phyloP scores from a whole-genome alignment of 2,329 filamentous ascomycete species.

The Neopestalotiopsis rosae region DNA sequence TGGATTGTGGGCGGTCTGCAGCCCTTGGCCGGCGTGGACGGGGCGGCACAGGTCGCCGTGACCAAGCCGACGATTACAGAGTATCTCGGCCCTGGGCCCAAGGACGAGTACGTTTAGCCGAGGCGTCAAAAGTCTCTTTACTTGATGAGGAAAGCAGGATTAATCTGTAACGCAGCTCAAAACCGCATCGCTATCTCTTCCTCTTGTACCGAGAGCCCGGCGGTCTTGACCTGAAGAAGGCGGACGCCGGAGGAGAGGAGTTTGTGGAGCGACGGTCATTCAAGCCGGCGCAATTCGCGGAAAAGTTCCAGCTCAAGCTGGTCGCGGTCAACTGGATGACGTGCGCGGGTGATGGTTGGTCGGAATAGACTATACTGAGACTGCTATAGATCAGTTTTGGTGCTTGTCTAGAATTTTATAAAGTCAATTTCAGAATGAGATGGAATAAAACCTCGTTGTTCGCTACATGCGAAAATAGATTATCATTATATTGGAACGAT shows the following conservation, averaged over 20 bases:
- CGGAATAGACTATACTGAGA: conserved; percentile 22
- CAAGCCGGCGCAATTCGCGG: conserved; percentile 43
- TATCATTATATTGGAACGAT: neutral
- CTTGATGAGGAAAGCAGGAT: neutral
- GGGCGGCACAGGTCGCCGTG: conserved; percentile 28
- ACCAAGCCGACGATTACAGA: conserved; percentile 42
- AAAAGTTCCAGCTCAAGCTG: conserved; percentile 42
- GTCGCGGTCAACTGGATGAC: conserved; percentile 53
- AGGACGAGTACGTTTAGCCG: conserved; percentile 47
- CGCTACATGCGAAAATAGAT: no score
- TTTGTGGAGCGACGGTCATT: conserved; percentile 51
- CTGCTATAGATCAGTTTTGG: neutral
- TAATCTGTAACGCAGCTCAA: conserved; percentile 39
- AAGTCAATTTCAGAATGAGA: no score
- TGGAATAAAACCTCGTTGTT: no score
- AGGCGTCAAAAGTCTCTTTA: neutral
- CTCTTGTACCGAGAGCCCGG: conserved; percentile 48
- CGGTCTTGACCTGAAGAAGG: conserved; percentile 40
- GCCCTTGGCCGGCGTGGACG: conserved; percentile 30
- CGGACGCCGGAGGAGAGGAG: conserved; percentile 52
- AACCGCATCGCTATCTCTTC: conserved; percentile 53
- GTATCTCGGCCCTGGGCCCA: conserved; percentile 50
- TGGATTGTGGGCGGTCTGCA: conserved; percentile 53
- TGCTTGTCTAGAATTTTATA: neutral
- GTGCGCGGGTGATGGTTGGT: conserved; percentile 50